Base-by-base conservation (phyloP, 2,329 filamentous ascomycete species). In the Paecilomyces fulvus region DNA sequence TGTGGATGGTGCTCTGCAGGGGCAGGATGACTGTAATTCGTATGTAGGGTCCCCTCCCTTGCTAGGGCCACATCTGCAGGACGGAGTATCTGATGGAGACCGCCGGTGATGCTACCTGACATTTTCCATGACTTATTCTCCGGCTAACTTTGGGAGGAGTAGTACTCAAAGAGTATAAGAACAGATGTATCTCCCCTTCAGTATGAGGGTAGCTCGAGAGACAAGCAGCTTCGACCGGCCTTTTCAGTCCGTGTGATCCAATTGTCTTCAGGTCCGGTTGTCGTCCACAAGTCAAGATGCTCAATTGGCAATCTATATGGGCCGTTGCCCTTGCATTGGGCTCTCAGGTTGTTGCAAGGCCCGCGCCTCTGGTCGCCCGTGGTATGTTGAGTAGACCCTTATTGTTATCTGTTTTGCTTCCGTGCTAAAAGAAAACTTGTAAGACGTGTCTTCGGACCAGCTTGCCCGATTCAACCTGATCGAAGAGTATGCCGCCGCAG, bases 401-500 rank as follows among this genome's bases (percentile, higher is more conserved):
- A 43, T 17, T 20, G 7, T 43, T 7, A 28, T 28, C 5, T 28
- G 8, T 2, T 3, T 9, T 17, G 8, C 37, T 8, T 43, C 8
- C 14, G 9, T 17, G 37, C 37, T 43, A 17, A 43, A 9, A n/a
- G 3, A n/a, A 17, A 30, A 21, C 2, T 7, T 3, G 46, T 23
- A 49, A 75, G 73, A 66, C 50, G 71, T 80, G 30, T 74, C 75
- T 0, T 52, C 69, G n/a, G 65, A 65, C 20, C 59, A 76, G 9
- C 65, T 80, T 37, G 63, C 68, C 14, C 66, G 76, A 48, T 67
- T 82, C 7, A 67, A 70, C 2, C 69, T 80, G 59, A 80, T 77
- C 64, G 74, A 77, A 46, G 75, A 82, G 57, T 83, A 79, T 63
- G 73, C 79, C 2, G 79, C 79, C 2, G 80, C 80, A 3, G 71